These are phyloP conservation scores for Fraxinus nigra DNA, from an alignment of 305 asterid species.

Conservation along the genomic window DNA sequence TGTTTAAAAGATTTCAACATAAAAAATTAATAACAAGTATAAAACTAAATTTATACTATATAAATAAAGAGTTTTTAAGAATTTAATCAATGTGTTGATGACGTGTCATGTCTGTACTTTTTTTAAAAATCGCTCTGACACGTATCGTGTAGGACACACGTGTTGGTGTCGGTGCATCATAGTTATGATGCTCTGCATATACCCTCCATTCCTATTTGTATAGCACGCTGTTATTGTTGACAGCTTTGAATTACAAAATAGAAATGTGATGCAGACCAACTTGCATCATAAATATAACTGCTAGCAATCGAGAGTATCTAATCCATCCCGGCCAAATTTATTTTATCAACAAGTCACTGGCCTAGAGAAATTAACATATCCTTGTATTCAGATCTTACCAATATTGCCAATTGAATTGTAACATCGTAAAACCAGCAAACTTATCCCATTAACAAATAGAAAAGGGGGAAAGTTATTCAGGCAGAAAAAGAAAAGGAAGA, in stretches of 20 bases:
- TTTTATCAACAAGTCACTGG: not conserved
- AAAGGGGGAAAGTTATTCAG: slow-evolving; percentile 23
- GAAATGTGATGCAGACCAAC: not conserved
- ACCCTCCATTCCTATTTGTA: not conserved
- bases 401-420: not conserved
- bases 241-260: not conserved
- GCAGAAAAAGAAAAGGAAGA: slow-evolving; percentile 25
- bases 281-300: not conserved
- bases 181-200: not conserved
- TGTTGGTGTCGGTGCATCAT: too few species aligned
- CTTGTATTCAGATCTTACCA: not conserved
- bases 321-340: not conserved
- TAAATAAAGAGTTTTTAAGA: too few species aligned
- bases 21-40: too few species aligned
- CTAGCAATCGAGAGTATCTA: not conserved
- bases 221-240: not conserved
- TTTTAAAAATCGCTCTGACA: too few species aligned
- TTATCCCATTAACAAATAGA: slow-evolving; percentile 7
- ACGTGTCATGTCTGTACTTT: too few species aligned
- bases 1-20: too few species aligned
- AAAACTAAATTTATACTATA: too few species aligned
- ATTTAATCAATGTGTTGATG: too few species aligned
- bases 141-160: too few species aligned
- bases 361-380: not conserved
- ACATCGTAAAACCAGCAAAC: not conserved